Base-by-base conservation (phyloP, 2,329 filamentous ascomycete genomes). In the Mycosphaerella arachidis region DNA sequence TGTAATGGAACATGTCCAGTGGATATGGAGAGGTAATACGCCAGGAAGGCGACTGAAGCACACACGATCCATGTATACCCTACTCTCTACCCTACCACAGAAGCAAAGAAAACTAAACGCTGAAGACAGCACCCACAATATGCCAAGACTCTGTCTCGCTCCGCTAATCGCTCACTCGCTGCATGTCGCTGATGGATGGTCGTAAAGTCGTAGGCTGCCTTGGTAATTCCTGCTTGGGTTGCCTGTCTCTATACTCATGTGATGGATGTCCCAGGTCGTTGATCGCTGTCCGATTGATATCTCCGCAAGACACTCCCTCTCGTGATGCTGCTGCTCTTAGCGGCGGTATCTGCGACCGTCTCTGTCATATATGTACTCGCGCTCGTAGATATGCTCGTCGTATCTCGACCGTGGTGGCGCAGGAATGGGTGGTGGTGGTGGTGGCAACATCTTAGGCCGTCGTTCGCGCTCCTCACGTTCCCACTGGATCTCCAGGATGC, bases 311-410 rank as follows among this genome's bases (percentile, higher is more conserved):
- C 40, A 43, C 40, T 18, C n/a, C 4, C 18, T n/a, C n/a, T 1
- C 40, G 13, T 8, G 40, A 8, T 43, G 40, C 40, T 43, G n/a
- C 40, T n/a, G 18, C 40, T 13, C 16, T 20, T 52, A 52, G 27
- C 50, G 27, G 50, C 59, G 62, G 18, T 57, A 65, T 53, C 70
- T 61, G 9, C 65, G 65, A 24, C 64, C 66, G 35, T 72, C 68
- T n/a, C 69, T 62, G 64, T 91, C 87, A 67, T 86, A 87, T 53
- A 87, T 75, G 56, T 90, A 79, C 70, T 91, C 88, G 33, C 85
- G 82, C 76, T 91, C 88, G 61, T 85, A 83, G 65, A 87, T 79
- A 24, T 82, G 78, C 67, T 89, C 86, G 56, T 89, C 86, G 45
- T 86, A 86, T 65, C 79, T 80, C 54, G 67, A 66, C 65, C 66